A percentile compares a stretch with the other conserved stretches of the same genome.
These are phyloP conservation scores for Dactylellina parvicollis DNA, from an alignment of 2,329 filamentous ascomycete genomes.

Conservation along the genomic window DNA sequence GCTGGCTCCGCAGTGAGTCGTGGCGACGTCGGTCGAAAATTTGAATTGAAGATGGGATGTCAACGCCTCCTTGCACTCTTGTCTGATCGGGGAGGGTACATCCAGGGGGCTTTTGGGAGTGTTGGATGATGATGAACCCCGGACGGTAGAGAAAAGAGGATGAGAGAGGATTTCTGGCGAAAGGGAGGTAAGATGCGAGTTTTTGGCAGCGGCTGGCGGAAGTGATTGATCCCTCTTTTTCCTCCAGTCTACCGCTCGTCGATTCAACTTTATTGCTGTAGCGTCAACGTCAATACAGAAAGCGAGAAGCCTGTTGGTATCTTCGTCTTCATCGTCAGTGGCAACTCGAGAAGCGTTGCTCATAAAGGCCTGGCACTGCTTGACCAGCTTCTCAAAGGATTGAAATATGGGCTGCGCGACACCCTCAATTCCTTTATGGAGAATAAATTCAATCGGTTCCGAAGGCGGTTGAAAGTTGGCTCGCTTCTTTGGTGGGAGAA, in stretches of 20 bases:
- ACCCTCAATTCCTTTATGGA: conserved; percentile 40
- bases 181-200: conserved; percentile 13
- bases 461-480: conserved; percentile 5
- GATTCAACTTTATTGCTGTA: conserved; percentile 27
- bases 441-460: conserved; percentile 40
- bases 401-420: conserved; percentile 46
- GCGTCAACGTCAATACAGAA: conserved; percentile 54
- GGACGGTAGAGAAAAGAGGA: conserved; percentile 11
- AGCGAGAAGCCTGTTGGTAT: conserved; percentile 44
- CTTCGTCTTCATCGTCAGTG: conserved; percentile 38
- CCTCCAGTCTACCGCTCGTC: background rate
- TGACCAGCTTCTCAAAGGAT: conserved; percentile 34
- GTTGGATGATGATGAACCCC: background rate
- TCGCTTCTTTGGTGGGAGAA: conserved; percentile 26
- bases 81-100: conserved; percentile 21
- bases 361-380: conserved; percentile 50
- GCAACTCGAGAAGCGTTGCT: conserved; percentile 34
- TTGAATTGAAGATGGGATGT: conserved; percentile 46
- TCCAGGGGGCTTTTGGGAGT: conserved; percentile 11
- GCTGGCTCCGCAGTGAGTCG: conserved; percentile 42
- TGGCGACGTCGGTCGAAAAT: conserved; percentile 47
- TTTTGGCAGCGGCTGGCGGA: background rate
- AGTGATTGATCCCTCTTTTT: conserved; percentile 26
- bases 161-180: conserved; percentile 14
- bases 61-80: conserved; percentile 35